Conservation (phyloP, 1,139 yeast species). For the Kodamaea sp. region DNA sequence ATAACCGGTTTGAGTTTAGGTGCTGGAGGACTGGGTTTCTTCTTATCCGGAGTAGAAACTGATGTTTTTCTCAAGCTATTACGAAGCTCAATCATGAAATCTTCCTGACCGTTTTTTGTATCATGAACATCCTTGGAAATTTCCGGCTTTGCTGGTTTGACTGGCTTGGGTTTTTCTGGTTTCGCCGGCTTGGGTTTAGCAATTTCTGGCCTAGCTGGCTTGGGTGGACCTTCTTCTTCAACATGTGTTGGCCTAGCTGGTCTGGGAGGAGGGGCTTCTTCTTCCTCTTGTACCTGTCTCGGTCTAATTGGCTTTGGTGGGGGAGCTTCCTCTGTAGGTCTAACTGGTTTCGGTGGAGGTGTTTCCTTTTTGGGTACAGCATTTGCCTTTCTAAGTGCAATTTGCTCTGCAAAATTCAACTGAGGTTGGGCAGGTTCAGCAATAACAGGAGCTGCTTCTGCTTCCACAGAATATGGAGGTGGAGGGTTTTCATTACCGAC, state of each 20-base stretch:
- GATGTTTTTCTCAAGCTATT: conserved; percentile 11
- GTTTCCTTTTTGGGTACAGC: not conserved
- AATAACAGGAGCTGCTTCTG: not conserved
- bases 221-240: conserved; percentile 1
- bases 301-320: conserved; percentile 10
- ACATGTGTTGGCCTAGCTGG: conserved; percentile 2
- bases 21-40: conserved; percentile 6
- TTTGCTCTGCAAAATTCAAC: conserved; percentile 29
- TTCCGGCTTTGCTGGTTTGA: conserved; percentile 6
- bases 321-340: conserved; percentile 3
- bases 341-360: conserved; percentile 1
- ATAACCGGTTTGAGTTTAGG: conserved; percentile 15
- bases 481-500: conserved; percentile 18
- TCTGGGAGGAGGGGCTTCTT: conserved; percentile 1
- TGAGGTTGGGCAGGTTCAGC: not conserved
- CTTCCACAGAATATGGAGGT: conserved; percentile 26
- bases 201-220: conserved; percentile 13
- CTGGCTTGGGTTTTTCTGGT: conserved; percentile 15
- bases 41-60: not conserved
- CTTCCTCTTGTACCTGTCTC: not conserved
- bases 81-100: conserved; percentile 12
- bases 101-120: not conserved
- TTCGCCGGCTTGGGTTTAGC: conserved; percentile 10
- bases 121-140: conserved; percentile 1
- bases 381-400: conserved; percentile 13